A percentile compares a stretch with the other conserved stretches of the same genome.
Conservation (phyloP, 2,329 filamentous ascomycete genomes). For the Cercospora sp. region DNA sequence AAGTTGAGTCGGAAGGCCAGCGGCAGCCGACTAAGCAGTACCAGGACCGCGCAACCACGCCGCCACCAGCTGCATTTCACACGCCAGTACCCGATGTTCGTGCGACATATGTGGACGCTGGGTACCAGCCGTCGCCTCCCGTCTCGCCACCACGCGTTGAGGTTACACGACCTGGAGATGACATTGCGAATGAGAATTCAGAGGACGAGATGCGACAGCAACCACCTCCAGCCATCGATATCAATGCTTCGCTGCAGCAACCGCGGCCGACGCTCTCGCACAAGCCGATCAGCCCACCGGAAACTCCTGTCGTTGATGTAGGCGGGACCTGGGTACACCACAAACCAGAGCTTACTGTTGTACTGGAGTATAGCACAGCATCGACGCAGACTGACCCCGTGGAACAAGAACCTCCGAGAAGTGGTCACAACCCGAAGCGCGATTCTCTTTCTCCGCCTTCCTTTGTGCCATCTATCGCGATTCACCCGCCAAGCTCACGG, state of each 20-base stretch:
- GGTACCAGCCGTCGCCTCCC: constrained; percentile 80
- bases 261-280: constrained; percentile 15
- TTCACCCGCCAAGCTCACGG: constrained; percentile 82
- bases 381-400: constrained; percentile 39
- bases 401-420: constrained; percentile 34
- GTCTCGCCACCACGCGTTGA: constrained; percentile 63
- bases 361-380: constrained; percentile 32
- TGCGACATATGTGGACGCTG: constrained; percentile 68
- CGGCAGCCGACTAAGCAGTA: constrained; percentile 19
- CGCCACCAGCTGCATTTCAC: constrained; percentile 18
- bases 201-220: constrained; percentile 17
- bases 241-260: constrained; percentile 16
- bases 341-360: constrained; percentile 22
- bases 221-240: constrained; percentile 15
- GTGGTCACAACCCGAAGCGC: constrained; percentile 27
- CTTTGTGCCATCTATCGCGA: constrained; percentile 72
- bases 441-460: constrained; percentile 36
- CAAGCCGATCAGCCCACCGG: constrained; percentile 61
- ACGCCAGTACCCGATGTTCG: constrained; percentile 28
- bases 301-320: constrained; percentile 57
- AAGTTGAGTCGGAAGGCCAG: constrained; percentile 17
- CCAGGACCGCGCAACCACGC: constrained; percentile 28
- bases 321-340: constrained; percentile 29
- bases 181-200: constrained; percentile 17
- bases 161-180: constrained; percentile 17